Evolutionary conservation across 2,329 filamentous ascomycete genomes (phyloP).

Genomic region (Cladophialophora psammophila): DNA sequence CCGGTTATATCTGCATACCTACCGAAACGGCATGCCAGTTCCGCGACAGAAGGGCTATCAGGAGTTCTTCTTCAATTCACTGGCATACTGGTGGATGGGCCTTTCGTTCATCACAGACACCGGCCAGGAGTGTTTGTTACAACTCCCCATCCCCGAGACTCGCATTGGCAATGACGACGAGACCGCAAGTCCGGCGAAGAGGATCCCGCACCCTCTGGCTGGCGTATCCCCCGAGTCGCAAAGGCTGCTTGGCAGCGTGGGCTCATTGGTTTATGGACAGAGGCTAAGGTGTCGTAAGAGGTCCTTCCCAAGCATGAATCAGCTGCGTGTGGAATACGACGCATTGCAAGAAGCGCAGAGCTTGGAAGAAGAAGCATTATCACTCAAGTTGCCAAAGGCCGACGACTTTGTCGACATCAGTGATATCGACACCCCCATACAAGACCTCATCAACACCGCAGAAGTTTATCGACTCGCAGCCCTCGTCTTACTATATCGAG

Average conservation of each 20-base stretch:
- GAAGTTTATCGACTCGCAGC: conserved; percentile 21
- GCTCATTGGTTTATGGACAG: conserved; percentile 12
- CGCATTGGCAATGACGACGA: background rate
- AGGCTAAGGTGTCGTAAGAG: conserved; percentile 1
- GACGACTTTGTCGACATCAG: conserved; percentile 6
- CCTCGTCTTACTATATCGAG: conserved; percentile 15
- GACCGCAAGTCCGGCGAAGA: background rate
- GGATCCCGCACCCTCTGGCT: conserved; percentile 15
- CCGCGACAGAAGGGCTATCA: background rate
- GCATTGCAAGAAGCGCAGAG: conserved; percentile 3
- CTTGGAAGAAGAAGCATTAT: conserved; percentile 17
- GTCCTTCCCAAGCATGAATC: conserved; percentile 9
- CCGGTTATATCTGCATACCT: conserved; percentile 4
- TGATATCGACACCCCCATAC: conserved; percentile 12
- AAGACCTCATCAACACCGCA: conserved; percentile 21
- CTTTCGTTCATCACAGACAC: conserved; percentile 16
- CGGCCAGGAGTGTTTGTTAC: background rate
- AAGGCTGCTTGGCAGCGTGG: conserved; percentile 14
- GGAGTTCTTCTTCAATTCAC: conserved; percentile 5
- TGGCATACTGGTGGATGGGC: conserved; percentile 24
- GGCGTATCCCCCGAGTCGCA: conserved; percentile 19
- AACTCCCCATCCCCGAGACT: background rate
- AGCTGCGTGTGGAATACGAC: conserved; percentile 1
- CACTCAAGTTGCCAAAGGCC: conserved; percentile 1
- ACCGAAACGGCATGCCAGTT: background rate